Evolutionary conservation across 768 basidiomycete genomes (phyloP), one percentile per base, ranked within the genome.

Genomic region (Xerocomellus amylosporus): DNA sequence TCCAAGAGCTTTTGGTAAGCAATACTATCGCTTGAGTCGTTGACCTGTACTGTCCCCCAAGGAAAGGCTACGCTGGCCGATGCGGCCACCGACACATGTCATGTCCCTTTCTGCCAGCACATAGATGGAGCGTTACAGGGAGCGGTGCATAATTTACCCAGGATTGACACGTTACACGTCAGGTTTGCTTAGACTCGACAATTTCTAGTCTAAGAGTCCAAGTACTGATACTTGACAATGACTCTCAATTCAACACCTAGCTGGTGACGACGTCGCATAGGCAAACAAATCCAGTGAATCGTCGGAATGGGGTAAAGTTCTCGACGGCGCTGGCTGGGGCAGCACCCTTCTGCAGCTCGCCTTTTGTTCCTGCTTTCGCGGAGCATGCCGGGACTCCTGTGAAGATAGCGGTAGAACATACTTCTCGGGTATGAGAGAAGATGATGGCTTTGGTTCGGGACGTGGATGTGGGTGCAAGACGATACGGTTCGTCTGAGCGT

Each of bases 271-370:
- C 40, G 61, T 65, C 28, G 61, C 52, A 56, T 64, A 72, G 19
- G 76, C 72, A 63, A 82, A 81, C 52, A 82, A 65, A 66, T 83
- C 71, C 58, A 83, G 64, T 6, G 74, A 73, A 58, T 83, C 81
- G 46, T 82, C 80, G 12, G 81, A 83, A 40, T 60, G 50, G 15
- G 62, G 51, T 46, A 68, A 44, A 56, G 46, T 42, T 46, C 42
- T 26, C n/a, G 51, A 30, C 3, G 50, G n/a, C 15, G 33, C 41
- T 19, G 36, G 45, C 9, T 45, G 41, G 9, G 34, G 39, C 1
- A 40, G 44, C 14, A 15, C 48, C 37, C n/a, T 58, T 49, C 49
- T 54, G 39, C 20, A 34, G 24, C 40, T 40, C 33, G 42, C 17
- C 34, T 46, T 49, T 30, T 55, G 51, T 53, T 58, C 46, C 41